Conservation (phyloP, 106 monocot genomes). For the Triglochin maritima region DNA sequence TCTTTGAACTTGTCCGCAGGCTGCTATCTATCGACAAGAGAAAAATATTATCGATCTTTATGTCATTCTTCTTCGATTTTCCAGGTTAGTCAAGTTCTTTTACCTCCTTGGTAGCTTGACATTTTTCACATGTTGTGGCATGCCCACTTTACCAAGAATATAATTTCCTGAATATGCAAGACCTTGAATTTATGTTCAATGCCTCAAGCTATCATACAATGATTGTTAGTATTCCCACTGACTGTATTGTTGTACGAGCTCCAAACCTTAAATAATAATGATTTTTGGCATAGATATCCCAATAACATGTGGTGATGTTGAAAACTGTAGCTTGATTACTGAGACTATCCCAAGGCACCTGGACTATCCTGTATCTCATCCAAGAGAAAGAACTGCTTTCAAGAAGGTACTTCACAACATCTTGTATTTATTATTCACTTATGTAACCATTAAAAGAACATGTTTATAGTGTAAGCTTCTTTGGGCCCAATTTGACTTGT, state of each 20-base stretch:
- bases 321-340: constrained; percentile 56
- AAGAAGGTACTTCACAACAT: constrained; percentile 8
- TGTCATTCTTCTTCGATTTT: constrained; percentile 85
- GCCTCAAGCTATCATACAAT: neutral
- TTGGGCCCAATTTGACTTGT: constrained; percentile 3
- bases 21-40: constrained; percentile 71
- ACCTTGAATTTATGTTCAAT: neutral
- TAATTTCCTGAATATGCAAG: too few relatives aligned
- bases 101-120: neutral
- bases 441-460: too few relatives aligned
- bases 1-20: constrained; percentile 31
- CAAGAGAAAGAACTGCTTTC: constrained; percentile 8
- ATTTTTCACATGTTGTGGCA: too few relatives aligned
- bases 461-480: neutral
- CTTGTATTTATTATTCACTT: too few relatives aligned
- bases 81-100: constrained; percentile 33
- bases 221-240: neutral
- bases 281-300: neutral
- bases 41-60: constrained; percentile 85
- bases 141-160: too few relatives aligned
- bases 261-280: neutral
- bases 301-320: neutral
- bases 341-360: constrained; percentile 71
- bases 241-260: neutral
- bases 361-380: constrained; percentile 34